These are phyloP conservation scores for Plectosphaerella cucumerina DNA, from an alignment of 2,329 filamentous ascomycete species.

Conservation along the genomic window DNA sequence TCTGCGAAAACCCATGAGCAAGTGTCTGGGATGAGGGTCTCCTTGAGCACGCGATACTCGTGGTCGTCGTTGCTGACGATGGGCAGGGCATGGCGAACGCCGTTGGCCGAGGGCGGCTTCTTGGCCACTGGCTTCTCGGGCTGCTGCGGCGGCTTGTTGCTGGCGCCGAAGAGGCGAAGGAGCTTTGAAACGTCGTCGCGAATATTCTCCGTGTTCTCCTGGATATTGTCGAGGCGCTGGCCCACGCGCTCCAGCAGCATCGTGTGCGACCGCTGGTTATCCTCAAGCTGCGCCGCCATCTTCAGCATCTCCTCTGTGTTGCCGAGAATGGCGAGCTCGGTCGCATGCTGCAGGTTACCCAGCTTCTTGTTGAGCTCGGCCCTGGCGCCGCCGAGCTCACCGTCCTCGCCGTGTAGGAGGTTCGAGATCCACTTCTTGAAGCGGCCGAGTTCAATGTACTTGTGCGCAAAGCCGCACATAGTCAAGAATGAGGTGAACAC, in stretches of 20 bases:
- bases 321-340: constrained; percentile 25
- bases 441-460: constrained; percentile 26
- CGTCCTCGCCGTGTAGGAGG: constrained; percentile 23
- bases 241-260: constrained; percentile 20
- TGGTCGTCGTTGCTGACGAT: constrained; percentile 16
- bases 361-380: constrained; percentile 22
- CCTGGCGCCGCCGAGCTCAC: constrained; percentile 23
- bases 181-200: constrained; percentile 20
- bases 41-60: constrained; percentile 21
- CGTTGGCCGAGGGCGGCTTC: constrained; percentile 16
- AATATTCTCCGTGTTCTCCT: constrained; percentile 21
- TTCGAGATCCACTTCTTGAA: constrained; percentile 28
- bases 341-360: constrained; percentile 22
- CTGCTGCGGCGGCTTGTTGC: constrained; percentile 10
- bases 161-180: constrained; percentile 16
- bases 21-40: constrained; percentile 23
- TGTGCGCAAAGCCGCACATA: constrained; percentile 27
- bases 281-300: constrained; percentile 19
- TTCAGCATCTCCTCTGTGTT: constrained; percentile 25
- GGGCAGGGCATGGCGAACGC: constrained; percentile 18
- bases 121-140: constrained; percentile 5
- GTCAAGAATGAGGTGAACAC: constrained; percentile 28
- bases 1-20: constrained; percentile 24
- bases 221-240: constrained; percentile 19
- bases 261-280: constrained; percentile 19